phyloP scores from a whole-genome alignment of 1,284 basidiomycete species.

The Pterulicium gracile region DNA sequence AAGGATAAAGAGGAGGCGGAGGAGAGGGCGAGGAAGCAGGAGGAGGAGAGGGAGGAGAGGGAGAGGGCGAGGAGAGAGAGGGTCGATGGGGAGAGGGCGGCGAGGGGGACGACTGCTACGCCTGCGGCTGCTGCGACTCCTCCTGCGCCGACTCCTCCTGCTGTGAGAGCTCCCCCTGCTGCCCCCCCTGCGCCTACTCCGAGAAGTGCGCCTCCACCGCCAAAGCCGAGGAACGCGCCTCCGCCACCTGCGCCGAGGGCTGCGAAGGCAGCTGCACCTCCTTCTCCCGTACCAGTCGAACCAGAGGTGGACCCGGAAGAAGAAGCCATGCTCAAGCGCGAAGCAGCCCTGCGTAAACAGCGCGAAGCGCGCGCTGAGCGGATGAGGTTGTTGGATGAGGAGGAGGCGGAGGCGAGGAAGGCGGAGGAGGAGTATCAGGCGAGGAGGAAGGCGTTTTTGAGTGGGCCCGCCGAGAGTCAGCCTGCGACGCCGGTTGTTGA shows the following conservation, averaged over 20 bases:
- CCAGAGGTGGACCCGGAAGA: constrained; percentile 55
- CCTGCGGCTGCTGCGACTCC: constrained; percentile 17
- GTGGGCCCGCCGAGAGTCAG: constrained; percentile 24
- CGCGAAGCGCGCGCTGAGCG: constrained; percentile 55
- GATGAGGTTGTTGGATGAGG: constrained; percentile 56
- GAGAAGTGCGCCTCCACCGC: constrained; percentile 23
- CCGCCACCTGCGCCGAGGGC: constrained; percentile 15
- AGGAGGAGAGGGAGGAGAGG: constrained; percentile 69
- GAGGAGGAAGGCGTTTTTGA: constrained; percentile 29
- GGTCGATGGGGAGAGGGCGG: constrained; percentile 55
- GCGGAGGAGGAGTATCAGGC: constrained; percentile 52
- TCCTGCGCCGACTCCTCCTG: constrained; percentile 20
- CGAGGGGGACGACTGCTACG: constrained; percentile 32
- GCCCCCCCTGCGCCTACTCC: constrained; percentile 19
- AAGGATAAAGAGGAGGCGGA: constrained; percentile 82
- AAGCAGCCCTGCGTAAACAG: constrained; percentile 56
- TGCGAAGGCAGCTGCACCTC: constrained; percentile 17
- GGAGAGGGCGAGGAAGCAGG: constrained; percentile 64
- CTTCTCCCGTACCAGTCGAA: constrained; percentile 23
- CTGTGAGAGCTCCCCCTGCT: constrained; percentile 17
- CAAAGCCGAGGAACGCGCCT: constrained; percentile 21
- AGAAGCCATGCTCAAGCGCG: constrained; percentile 45
- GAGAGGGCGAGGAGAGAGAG: constrained; percentile 60
- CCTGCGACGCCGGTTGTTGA: constrained; percentile 21
- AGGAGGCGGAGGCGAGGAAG: constrained; percentile 58